These are phyloP conservation scores for Diaporthe sp. DNA, from an alignment of 2,329 filamentous ascomycete species.

Conservation along the genomic window DNA sequence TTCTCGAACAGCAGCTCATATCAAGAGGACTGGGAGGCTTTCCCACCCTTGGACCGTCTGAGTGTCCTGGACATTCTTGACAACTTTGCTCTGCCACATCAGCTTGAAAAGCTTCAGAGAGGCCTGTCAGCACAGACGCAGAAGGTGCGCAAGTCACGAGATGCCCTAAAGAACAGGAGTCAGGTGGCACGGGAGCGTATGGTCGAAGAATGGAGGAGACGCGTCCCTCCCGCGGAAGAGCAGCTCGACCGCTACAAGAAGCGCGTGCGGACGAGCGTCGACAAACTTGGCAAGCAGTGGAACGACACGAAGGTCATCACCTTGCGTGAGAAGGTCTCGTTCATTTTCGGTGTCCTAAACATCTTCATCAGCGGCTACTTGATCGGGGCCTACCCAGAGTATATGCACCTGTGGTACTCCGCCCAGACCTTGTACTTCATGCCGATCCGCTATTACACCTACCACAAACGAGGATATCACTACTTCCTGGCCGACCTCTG, in stretches of 20 bases:
- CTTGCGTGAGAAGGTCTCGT: constrained; percentile 91
- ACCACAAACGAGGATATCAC: constrained; percentile 91
- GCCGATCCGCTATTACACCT: constrained; percentile 93
- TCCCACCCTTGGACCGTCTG: constrained; percentile 89
- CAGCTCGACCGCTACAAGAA: constrained; percentile 91
- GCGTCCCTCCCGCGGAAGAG: constrained; percentile 89
- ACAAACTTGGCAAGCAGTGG: constrained; percentile 87
- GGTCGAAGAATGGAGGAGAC: constrained; percentile 91
- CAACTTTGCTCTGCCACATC: constrained; percentile 90
- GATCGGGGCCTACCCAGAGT: constrained; percentile 85
- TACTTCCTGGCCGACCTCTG: constrained; percentile 98
- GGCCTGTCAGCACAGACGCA: constrained; percentile 86
- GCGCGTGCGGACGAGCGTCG: constrained; percentile 90
- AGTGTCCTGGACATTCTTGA: constrained; percentile 94
- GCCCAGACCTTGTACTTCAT: constrained; percentile 92
- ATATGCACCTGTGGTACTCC: constrained; percentile 95
- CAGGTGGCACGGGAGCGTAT: constrained; percentile 87
- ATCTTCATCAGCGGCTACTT: constrained; percentile 97
- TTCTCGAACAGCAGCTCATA: constrained; percentile 89
- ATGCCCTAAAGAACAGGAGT: constrained; percentile 82
- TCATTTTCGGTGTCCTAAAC: constrained; percentile 96
- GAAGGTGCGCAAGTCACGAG: constrained; percentile 85
- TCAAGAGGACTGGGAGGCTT: constrained; percentile 88
- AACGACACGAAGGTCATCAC: constrained; percentile 91
- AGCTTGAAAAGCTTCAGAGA: constrained; percentile 90